These are phyloP conservation scores for Phytophthora chlamydospora DNA, from an alignment of 352 stramenopile species.

Conservation along the genomic window DNA sequence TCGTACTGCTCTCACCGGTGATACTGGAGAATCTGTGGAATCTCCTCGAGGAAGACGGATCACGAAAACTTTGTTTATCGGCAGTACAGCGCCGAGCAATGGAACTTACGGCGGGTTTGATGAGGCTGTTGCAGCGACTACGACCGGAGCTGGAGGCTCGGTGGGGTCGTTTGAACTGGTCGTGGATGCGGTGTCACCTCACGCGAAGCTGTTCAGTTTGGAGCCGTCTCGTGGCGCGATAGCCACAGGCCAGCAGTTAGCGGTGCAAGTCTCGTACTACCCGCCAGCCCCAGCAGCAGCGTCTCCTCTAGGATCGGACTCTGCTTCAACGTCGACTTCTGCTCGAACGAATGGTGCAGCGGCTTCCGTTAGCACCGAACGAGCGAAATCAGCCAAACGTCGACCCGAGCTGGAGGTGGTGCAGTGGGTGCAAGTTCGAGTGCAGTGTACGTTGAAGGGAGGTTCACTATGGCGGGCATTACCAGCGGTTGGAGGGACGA, in stretches of 20 bases:
- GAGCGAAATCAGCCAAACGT: background rate
- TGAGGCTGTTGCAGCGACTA: conserved; percentile 10
- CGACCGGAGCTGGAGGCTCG: conserved; percentile 5
- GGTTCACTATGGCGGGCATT: conserved; percentile 44
- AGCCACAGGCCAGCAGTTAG: conserved; percentile 54
- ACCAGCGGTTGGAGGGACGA: conserved; percentile 2
- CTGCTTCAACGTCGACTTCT: conserved; percentile 3
- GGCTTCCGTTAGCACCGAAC: background rate
- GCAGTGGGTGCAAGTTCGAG: conserved; percentile 52
- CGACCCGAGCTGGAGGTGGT: conserved; percentile 39
- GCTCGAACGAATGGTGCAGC: conserved; percentile 3
- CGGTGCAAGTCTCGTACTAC: conserved; percentile 62
- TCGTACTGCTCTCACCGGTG: background rate
- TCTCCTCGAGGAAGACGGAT: conserved; percentile 15
- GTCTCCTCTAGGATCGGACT: conserved; percentile 12
- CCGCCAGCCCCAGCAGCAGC: conserved; percentile 18
- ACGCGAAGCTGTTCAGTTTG: conserved; percentile 69
- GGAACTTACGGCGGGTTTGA: conserved; percentile 28
- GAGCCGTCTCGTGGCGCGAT: conserved; percentile 73
- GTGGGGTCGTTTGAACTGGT: conserved; percentile 65
- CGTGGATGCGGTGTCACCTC: conserved; percentile 55
- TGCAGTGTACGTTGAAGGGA: conserved; percentile 47
- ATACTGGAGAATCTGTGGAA: conserved; percentile 18
- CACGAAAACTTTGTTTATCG: conserved; percentile 50
- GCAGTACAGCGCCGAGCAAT: conserved; percentile 43